Evolutionary conservation across 2,329 filamentous ascomycete species (phyloP).

Genomic region (Rhynchosporium agropyri): DNA sequence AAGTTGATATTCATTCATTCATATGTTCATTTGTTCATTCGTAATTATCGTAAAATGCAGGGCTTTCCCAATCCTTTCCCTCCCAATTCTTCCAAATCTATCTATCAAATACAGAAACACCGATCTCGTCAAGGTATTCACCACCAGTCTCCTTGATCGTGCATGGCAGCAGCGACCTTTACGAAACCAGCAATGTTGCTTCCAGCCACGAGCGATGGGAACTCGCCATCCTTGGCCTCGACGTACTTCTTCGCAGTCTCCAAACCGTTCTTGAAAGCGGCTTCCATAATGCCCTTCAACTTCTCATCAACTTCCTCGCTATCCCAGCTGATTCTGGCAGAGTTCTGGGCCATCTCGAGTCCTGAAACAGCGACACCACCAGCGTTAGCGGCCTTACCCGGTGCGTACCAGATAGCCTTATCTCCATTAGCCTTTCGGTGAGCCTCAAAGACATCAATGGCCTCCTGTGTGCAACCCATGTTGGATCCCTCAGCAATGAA

Average conservation of each 20-base stretch:
- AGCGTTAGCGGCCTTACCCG: slow-evolving; percentile 95
- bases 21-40: slow-evolving; percentile 11
- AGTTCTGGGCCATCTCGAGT: slow-evolving; percentile 99
- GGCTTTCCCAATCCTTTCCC: slow-evolving; percentile 1
- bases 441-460: slow-evolving; percentile 90
- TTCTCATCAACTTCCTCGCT: slow-evolving; percentile 86
- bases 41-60: slow-evolving; percentile 8
- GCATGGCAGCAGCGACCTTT: slow-evolving; percentile 94
- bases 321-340: slow-evolving; percentile 81
- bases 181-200: slow-evolving; percentile 97
- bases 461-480: slow-evolving; percentile 97
- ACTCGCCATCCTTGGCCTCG: slow-evolving; percentile 74
- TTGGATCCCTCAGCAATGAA: slow-evolving; percentile 97
- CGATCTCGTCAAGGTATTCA: slow-evolving; percentile 29
- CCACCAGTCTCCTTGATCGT: slow-evolving; percentile 97
- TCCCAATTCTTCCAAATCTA: slow-evolving; percentile 8
- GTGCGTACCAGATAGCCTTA: slow-evolving; percentile 87
- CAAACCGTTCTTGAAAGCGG: slow-evolving; percentile 86
- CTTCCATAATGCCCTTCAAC: slow-evolving; percentile 94
- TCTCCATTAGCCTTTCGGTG: slow-evolving; percentile 70
- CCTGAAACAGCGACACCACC: slow-evolving; percentile 97
- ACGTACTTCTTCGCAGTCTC: slow-evolving; percentile 90
- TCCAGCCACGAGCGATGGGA: slow-evolving; percentile 88
- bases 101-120: slow-evolving; percentile 22
- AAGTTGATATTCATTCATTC: neutral